Evolutionary conservation across 169 alveolate genomes (phyloP).

Genomic region (Cyclospora cayetanensis): DNA sequence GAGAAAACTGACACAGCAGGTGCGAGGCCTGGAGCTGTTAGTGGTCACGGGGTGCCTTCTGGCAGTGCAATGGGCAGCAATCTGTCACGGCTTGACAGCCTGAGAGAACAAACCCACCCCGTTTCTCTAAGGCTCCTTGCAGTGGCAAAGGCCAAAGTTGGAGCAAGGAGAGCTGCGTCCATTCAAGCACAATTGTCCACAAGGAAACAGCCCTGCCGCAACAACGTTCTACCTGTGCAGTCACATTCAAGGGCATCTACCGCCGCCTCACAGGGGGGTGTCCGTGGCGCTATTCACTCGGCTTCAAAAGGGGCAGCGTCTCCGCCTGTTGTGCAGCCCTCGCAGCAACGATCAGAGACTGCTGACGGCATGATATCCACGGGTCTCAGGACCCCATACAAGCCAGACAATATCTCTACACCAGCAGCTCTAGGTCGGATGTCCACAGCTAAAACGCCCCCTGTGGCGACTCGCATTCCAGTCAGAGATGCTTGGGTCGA

Average conservation of each 20-base stretch:
- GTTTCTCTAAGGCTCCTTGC: not conserved
- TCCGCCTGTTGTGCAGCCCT: not conserved
- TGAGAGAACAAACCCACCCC: not conserved
- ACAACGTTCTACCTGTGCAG: not conserved
- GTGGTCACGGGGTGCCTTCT: too few species aligned
- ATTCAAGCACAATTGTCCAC: not conserved
- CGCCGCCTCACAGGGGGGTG: too few species aligned
- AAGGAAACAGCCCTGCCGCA: not conserved
- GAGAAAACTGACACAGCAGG: not conserved
- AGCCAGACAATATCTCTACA: not conserved
- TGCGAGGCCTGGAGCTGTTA: constrained; percentile 1
- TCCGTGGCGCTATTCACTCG: too few species aligned
- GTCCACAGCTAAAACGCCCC: not conserved
- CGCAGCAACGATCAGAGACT: not conserved
- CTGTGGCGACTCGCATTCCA: not conserved
- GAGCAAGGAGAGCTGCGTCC: not conserved
- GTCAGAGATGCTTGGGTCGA: too few species aligned
- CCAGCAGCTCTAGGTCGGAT: not conserved
- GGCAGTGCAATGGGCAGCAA: not conserved
- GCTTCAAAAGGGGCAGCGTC: not conserved
- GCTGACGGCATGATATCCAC: not conserved
- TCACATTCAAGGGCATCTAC: not conserved
- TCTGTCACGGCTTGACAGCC: not conserved
- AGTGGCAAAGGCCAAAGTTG: not conserved
- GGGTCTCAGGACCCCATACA: not conserved